A percentile compares a stretch with the other conserved stretches of the same genome.
phyloP scores from a whole-genome alignment of 768 basidiomycete genomes.

The Tricholoma sp. region DNA sequence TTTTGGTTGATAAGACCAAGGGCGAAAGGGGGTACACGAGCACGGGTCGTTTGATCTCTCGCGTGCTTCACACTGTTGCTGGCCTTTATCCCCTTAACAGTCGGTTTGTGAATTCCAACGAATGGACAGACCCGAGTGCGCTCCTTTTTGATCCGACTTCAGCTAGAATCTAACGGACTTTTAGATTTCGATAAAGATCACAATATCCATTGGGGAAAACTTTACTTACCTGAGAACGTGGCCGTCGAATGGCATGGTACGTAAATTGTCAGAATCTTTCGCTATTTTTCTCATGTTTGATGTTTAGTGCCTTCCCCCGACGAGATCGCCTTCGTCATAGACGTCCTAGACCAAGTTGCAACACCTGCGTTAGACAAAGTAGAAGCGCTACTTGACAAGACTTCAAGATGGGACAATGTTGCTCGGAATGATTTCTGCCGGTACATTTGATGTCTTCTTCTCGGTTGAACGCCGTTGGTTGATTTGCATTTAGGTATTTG shows the following conservation, averaged over 20 bases:
- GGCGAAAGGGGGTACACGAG: conserved; percentile 86
- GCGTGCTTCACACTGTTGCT: conserved; percentile 69
- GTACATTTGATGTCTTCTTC: conserved; percentile 27
- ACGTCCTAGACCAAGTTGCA: conserved; percentile 67
- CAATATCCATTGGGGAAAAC: conserved; percentile 71
- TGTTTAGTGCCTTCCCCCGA: conserved; percentile 49
- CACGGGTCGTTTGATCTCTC: conserved; percentile 71
- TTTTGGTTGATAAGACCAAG: conserved; percentile 76
- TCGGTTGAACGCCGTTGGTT: background rate
- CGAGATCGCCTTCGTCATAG: conserved; percentile 77
- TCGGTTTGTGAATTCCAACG: conserved; percentile 76
- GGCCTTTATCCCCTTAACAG: conserved; percentile 74
- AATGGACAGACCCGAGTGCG: conserved; percentile 75
- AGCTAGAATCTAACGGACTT: conserved; percentile 13
- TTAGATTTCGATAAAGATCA: conserved; percentile 61
- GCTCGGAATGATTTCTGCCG: conserved; percentile 83
- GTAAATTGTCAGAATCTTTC: conserved; percentile 10
- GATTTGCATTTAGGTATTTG: conserved; percentile 42
- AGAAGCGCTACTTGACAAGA: conserved; percentile 52
- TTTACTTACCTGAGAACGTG: conserved; percentile 75
- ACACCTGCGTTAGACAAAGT: conserved; percentile 63
- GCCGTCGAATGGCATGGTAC: conserved; percentile 85
- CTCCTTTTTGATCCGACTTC: background rate
- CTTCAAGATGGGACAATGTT: conserved; percentile 56
- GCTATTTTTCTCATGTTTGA: conserved; percentile 7